phyloP scores from a whole-genome alignment of 306 rosid genomes.

The Notholithocarpus densiflorus region DNA sequence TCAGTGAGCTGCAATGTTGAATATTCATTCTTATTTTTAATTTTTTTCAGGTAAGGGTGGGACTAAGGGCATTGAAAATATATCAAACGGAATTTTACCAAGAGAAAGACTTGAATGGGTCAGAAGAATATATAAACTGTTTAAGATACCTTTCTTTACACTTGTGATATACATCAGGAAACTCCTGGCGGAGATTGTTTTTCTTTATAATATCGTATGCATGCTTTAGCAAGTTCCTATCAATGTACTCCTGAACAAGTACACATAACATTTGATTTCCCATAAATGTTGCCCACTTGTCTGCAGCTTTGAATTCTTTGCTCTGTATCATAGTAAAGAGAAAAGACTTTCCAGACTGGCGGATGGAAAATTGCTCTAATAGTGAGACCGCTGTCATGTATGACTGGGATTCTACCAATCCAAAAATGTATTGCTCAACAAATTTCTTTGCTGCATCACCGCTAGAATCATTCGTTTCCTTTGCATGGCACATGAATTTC shows the following conservation, averaged over 20 bases:
- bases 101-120: constrained; percentile 9
- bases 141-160: constrained; percentile 69
- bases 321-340: constrained; percentile 60
- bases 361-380: constrained; percentile 73
- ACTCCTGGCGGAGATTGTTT: constrained; percentile 72
- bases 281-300: constrained; percentile 92
- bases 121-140: constrained; percentile 13
- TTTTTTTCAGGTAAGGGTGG: not conserved
- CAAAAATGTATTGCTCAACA: constrained; percentile 56
- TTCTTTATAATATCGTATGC: constrained; percentile 70
- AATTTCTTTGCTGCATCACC: constrained; percentile 50
- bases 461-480: constrained; percentile 33
- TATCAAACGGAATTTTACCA: constrained; percentile 17
- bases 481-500: constrained; percentile 49
- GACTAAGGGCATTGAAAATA: constrained; percentile 17
- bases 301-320: constrained; percentile 82
- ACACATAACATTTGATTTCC: constrained; percentile 71
- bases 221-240: constrained; percentile 70
- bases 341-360: constrained; percentile 61
- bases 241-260: constrained; percentile 57
- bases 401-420: constrained; percentile 56
- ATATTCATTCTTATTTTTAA: no score
- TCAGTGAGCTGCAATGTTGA: constrained; percentile 58
- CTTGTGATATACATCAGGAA: constrained; percentile 72
- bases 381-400: constrained; percentile 72